Conservation (phyloP, 176 grass and related monocot species). For the Thinopyrum elongatum region DNA sequence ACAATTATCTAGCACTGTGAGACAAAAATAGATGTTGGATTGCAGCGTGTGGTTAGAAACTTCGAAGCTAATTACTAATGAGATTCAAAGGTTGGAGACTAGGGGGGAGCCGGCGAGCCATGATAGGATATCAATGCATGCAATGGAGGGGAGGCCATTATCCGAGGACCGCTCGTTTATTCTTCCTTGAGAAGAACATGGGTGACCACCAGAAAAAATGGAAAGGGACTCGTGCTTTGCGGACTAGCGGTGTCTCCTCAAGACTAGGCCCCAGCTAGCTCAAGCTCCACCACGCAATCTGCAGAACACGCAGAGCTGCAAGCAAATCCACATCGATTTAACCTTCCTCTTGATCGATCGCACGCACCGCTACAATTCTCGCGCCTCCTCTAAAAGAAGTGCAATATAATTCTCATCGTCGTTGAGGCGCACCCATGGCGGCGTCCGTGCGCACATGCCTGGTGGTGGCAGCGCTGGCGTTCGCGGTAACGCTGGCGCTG, state of each 20-base stretch:
- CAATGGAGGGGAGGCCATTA: not conserved
- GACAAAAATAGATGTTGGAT: too few species aligned
- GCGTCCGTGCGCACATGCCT: constrained; percentile 34
- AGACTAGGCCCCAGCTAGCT: not conserved
- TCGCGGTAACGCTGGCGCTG: constrained; percentile 17
- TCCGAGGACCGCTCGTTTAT: not conserved
- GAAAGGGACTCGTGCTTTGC: not conserved
- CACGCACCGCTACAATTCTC: not conserved
- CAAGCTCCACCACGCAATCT: not conserved
- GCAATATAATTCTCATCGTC: not conserved
- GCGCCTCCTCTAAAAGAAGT: not conserved
- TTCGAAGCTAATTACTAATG: too few species aligned
- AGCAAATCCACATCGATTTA: not conserved
- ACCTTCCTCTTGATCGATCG: not conserved
- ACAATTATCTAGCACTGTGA: too few species aligned
- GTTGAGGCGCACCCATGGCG: constrained; percentile 3
- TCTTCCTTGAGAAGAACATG: not conserved
- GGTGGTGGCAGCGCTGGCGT: constrained; percentile 30
- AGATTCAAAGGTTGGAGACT: too few species aligned
- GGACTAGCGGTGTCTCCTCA: not conserved
- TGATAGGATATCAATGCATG: too few species aligned
- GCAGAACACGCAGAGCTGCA: not conserved
- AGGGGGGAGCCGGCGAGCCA: too few species aligned
- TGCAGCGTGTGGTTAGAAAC: too few species aligned
- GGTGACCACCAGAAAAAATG: not conserved